These are phyloP conservation scores for Symbiodinium natans DNA, from an alignment of 73 alveolate genomes.

Conservation along the genomic window DNA sequence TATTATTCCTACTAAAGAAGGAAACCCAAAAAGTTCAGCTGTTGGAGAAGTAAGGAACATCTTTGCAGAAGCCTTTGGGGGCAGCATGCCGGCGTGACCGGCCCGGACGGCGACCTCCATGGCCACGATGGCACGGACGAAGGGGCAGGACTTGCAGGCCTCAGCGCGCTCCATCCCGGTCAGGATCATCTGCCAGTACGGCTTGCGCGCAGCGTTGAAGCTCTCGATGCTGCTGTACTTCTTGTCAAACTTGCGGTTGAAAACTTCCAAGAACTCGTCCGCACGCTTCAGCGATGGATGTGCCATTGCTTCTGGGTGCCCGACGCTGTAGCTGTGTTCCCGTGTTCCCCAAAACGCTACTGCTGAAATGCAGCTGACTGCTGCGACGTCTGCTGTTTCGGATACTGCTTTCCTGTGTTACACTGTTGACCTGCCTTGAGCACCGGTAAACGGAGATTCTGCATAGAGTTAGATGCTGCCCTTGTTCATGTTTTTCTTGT, in stretches of 20 bases:
- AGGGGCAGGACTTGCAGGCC: conserved; percentile 60
- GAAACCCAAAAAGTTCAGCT: too few relatives aligned
- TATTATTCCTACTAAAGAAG: too few relatives aligned
- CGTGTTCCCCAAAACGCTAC: background rate
- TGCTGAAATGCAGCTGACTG: background rate
- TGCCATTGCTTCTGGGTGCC: background rate
- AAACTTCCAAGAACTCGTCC: conserved; percentile 28
- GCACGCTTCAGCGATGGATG: conserved; percentile 51
- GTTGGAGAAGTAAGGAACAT: too few relatives aligned
- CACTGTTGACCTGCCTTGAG: too few relatives aligned
- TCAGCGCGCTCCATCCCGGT: conserved; percentile 52
- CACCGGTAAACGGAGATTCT: too few relatives aligned
- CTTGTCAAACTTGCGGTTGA: background rate
- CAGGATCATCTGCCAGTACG: conserved; percentile 42
- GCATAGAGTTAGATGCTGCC: too few relatives aligned
- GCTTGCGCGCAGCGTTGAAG: conserved; percentile 43
- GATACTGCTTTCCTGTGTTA: too few relatives aligned
- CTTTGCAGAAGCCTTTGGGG: conserved; percentile 14
- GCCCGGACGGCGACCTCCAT: conserved; percentile 43
- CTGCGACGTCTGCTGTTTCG: background rate
- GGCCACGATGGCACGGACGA: conserved; percentile 38
- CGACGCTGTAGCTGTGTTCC: background rate
- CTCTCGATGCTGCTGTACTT: conserved; percentile 34
- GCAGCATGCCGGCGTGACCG: conserved; percentile 34
- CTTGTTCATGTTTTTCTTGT: too few relatives aligned